Evolutionary conservation across 805 yeast species (phyloP), one percentile per base, ranked within the genome.

Genomic region (Hanseniaspora jakobsenii): DNA sequence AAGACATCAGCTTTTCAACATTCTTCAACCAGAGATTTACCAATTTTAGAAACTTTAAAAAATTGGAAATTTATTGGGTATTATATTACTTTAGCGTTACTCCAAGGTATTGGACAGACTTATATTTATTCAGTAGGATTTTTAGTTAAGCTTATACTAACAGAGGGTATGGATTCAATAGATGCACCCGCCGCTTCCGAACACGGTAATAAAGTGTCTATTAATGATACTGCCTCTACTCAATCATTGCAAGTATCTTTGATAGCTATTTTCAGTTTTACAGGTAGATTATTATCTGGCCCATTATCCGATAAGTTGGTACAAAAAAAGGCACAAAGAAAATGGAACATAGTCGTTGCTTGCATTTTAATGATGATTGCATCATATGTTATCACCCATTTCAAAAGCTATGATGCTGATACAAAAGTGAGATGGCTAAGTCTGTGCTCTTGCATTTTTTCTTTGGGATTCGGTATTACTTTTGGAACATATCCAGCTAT

Each of bases 401-500:
- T 35, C 16, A 6, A 21, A 3, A 17, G 14, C 8, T 12, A 24
- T 2, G 17, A 24, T 10, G 14, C 29, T 12, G 19, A 14, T 13
- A 22, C 44, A 22, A 38, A 36, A 13, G 29, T 42, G 2, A 40
- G 43, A 2, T 43, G 27, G 27, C 53, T 50, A 16, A 39, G 30
- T 70, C 66, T 35, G 53, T 71, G 16, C 2, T 78, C 86, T 0
- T 61, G 69, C 3, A 54, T 77, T 4, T 66, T 74, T 44, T 91
- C 91, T 0, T 63, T 67, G 26, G 70, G 82, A 17, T 81, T 78
- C 60, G 93, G 93, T 0, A 65, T 80, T 22, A 60, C 74, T 3
- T 80, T 77, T 61, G 89, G 89, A 0, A 72, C 79, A 0, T 77
- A 77, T 56, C 93, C 93, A 3, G 80, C 87, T 1, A 68, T 79